These are phyloP conservation scores for Mortierella sp. DNA, from an alignment of 371 early-diverging fungal genomes.

Conservation along the genomic window DNA sequence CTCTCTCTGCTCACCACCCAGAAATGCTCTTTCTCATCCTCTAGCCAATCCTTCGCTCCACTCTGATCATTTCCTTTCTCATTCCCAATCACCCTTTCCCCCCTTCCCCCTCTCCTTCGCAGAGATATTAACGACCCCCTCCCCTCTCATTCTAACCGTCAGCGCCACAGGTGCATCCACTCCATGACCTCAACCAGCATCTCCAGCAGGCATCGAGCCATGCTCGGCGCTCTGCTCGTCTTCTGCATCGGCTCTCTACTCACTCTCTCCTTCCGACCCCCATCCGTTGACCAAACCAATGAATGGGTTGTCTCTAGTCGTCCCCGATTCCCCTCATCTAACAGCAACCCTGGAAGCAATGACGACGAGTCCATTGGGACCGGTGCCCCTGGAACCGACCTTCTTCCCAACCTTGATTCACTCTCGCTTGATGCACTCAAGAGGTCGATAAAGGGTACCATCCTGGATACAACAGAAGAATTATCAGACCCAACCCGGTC, in stretches of 20 bases:
- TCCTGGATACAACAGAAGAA: slow-evolving; percentile 30
- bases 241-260: slow-evolving; percentile 46
- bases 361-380: slow-evolving; percentile 26
- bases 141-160: too few species aligned
- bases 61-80: too few species aligned
- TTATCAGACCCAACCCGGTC: slow-evolving; percentile 23
- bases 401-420: neutral
- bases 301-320: slow-evolving; percentile 9
- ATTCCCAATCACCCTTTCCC: too few species aligned
- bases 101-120: too few species aligned
- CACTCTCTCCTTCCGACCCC: slow-evolving; percentile 24
- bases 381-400: slow-evolving; percentile 28
- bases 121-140: too few species aligned
- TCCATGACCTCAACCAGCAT: slow-evolving; percentile 20
- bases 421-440: slow-evolving; percentile 13
- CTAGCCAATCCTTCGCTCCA: too few species aligned
- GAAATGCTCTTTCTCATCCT: too few species aligned
- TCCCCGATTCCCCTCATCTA: slow-evolving; percentile 8
- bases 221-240: slow-evolving; percentile 45
- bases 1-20: too few species aligned
- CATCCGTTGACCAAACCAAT: slow-evolving; percentile 2
- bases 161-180: too few species aligned
- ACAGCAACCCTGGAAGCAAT: neutral
- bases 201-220: slow-evolving; percentile 34
- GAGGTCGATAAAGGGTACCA: slow-evolving; percentile 16